Evolutionary conservation across 169 alveolate genomes (phyloP).

Genomic region (Babesia gibsoni): DNA sequence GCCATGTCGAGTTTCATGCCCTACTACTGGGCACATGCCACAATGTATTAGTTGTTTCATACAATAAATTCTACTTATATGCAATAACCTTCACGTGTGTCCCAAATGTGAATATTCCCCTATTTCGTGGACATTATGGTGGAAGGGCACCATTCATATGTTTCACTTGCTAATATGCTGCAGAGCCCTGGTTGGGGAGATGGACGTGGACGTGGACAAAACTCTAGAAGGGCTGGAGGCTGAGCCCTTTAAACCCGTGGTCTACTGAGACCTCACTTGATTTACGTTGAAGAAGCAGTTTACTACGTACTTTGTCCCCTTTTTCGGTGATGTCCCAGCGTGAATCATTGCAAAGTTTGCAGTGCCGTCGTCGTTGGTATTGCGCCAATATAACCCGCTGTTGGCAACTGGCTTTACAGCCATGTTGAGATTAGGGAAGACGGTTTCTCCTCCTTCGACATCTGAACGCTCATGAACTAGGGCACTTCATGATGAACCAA

Average conservation of each 20-base stretch:
- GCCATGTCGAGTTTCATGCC: too few relatives aligned
- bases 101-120: too few relatives aligned
- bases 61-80: too few relatives aligned
- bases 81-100: too few relatives aligned
- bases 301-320: constrained; percentile 50
- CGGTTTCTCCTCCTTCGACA: constrained; percentile 75
- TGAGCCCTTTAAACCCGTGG: constrained; percentile 58
- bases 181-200: constrained; percentile 61
- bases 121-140: too few relatives aligned
- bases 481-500: too few relatives aligned
- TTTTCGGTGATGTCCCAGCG: constrained; percentile 63
- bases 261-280: constrained; percentile 44
- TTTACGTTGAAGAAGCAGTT: constrained; percentile 56
- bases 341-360: constrained; percentile 67
- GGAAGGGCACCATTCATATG: neutral
- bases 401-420: constrained; percentile 70
- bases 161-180: neutral
- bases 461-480: too few relatives aligned
- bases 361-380: constrained; percentile 57
- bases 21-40: too few relatives aligned
- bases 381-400: constrained; percentile 72
- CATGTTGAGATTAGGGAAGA: constrained; percentile 66
- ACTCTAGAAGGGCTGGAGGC: constrained; percentile 59
- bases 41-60: too few relatives aligned
- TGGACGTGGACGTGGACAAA: constrained; percentile 58